Base-by-base conservation (phyloP, 306 rosid species). In the Elaeagnus macrophylla region DNA sequence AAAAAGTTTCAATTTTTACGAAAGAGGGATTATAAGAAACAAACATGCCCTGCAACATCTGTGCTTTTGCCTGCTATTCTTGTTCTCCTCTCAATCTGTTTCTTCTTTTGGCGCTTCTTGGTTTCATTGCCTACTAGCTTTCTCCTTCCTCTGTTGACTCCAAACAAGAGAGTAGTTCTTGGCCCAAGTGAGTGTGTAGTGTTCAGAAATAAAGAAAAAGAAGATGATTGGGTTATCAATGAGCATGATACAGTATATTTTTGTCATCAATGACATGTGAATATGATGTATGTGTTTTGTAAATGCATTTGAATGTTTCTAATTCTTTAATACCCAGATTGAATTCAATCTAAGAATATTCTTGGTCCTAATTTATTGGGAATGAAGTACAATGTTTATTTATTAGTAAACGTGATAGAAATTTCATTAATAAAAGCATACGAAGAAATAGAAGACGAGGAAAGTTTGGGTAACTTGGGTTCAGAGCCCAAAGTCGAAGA, bases 31-130 rank as follows among this genome's bases (percentile, higher is more conserved):
- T 56, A 60, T 7, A 55, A 37, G 39, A 16, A 41, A 54, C 71
- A 72, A 79, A 77, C 78, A 84, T 71, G 67, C 82, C 48, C 67
- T 65, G 74, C 62, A 32, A 19, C 40, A 39, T 52, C 56, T 53
- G 57, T 12, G 62, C 53, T 13, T 48, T 73, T 64, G 63, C 75
- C 59, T 73, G 65, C 3, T 68, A 70, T 48, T 73, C 68, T 36
- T 57, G 44, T 41, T 37, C 49, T 53, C 66, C 60, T 65, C 79
- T 77, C 59, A 61, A 65, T 57, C 55, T 45, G 41, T 14, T 72
- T 73, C 74, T 72, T 60, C 57, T 36, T 39, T 7, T 32, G 25
- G 25, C 67, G 42, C 49, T 13, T 49, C 66, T 70, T 65, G 48
- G 70, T 73, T 67, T 48, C 71, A 44, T 66, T 45, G 47, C 66